phyloP scores from a whole-genome alignment of 805 yeast species.

The Candida jianshihensis region DNA sequence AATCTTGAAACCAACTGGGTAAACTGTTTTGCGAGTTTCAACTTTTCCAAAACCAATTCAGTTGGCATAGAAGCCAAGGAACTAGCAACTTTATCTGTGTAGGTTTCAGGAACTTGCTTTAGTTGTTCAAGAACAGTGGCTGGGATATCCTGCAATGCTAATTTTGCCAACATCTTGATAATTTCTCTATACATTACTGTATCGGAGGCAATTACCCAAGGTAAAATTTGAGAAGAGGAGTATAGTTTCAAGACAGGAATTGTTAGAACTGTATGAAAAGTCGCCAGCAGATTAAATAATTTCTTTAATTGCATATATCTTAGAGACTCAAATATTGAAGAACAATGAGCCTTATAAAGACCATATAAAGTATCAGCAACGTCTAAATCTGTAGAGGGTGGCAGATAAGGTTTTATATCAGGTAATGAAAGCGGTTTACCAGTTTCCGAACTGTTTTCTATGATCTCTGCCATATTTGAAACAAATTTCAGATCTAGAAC shows the following conservation, averaged over 20 bases:
- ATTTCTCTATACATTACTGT: conserved; percentile 47
- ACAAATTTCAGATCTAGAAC: conserved; percentile 14
- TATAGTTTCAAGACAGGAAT: conserved; percentile 56
- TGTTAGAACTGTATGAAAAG: conserved; percentile 52
- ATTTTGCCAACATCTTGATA: conserved; percentile 53
- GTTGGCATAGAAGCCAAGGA: conserved; percentile 42
- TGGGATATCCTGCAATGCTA: conserved; percentile 55
- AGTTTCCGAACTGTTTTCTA: conserved; percentile 13
- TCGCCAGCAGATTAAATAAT: conserved; percentile 43
- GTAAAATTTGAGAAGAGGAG: conserved; percentile 37
- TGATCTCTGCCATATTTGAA: conserved; percentile 12
- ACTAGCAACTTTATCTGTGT: conserved; percentile 36
- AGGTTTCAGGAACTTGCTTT: conserved; percentile 43
- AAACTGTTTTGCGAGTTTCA: conserved; percentile 48
- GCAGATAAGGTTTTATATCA: conserved; percentile 22
- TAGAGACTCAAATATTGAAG: conserved; percentile 54
- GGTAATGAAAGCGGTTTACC: conserved; percentile 30
- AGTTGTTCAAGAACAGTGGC: conserved; percentile 46
- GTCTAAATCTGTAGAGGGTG: conserved; percentile 15
- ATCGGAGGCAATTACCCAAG: conserved; percentile 71
- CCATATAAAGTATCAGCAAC: conserved; percentile 56
- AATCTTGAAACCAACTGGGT: conserved; percentile 46
- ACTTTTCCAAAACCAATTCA: conserved; percentile 43
- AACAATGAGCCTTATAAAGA: conserved; percentile 58
- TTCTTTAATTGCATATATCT: conserved; percentile 61